phyloP scores from a whole-genome alignment of 331 rosid genomes.

The Acacia pycnantha region DNA sequence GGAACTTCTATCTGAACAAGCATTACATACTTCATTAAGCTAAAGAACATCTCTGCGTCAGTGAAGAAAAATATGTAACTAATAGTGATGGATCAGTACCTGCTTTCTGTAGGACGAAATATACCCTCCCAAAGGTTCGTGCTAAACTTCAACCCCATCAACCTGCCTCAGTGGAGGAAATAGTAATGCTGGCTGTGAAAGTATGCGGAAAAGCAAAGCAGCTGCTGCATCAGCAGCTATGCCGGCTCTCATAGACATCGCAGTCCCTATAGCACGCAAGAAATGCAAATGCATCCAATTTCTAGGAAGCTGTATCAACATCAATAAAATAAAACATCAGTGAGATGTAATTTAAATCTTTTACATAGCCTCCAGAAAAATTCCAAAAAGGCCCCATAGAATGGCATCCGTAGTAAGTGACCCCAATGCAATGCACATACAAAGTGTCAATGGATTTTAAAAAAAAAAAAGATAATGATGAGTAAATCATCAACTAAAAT shows the following conservation, averaged over 20 bases:
- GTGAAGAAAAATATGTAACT: slow-evolving; percentile 10
- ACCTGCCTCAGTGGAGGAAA: slow-evolving; percentile 83
- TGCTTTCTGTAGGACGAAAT: slow-evolving; percentile 72
- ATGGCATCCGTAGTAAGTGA: slow-evolving; percentile 8
- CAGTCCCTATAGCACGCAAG: slow-evolving; percentile 89
- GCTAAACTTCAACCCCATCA: slow-evolving; percentile 79
- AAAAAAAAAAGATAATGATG: neutral
- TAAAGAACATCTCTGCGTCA: neutral
- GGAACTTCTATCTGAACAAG: slow-evolving; percentile 69
- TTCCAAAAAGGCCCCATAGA: slow-evolving; percentile 9
- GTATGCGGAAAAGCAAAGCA: slow-evolving; percentile 84
- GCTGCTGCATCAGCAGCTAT: slow-evolving; percentile 91
- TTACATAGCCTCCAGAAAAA: slow-evolving; percentile 11
- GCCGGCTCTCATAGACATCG: slow-evolving; percentile 91
- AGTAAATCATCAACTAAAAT: neutral
- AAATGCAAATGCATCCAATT: slow-evolving; percentile 95
- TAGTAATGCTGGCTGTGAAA: slow-evolving; percentile 91
- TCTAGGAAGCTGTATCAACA: slow-evolving; percentile 70
- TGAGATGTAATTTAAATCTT: slow-evolving; percentile 20
- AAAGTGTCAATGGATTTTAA: slow-evolving; percentile 7
- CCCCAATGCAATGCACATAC: neutral
- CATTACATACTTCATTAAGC: neutral
- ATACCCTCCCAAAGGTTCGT: slow-evolving; percentile 64
- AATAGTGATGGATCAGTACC: slow-evolving; percentile 38
- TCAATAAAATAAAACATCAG: neutral